These are phyloP conservation scores for Pestalotiopsis sp. DNA, from an alignment of 2,329 filamentous ascomycete genomes.

Conservation along the genomic window DNA sequence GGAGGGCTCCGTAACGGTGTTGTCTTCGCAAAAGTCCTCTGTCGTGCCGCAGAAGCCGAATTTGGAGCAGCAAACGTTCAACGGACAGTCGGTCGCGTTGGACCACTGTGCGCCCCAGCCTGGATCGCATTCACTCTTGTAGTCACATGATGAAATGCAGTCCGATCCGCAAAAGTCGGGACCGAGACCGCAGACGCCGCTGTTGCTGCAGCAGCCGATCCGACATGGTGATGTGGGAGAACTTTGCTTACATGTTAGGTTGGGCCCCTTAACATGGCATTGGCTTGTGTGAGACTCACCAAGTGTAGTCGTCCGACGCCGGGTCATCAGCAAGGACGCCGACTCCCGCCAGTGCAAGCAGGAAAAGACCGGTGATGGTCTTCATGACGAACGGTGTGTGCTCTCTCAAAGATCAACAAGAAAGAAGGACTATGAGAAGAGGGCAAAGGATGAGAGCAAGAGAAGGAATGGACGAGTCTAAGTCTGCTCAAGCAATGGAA, in stretches of 20 bases:
- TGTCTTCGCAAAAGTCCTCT: slow-evolving; percentile 15
- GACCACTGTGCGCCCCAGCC: not conserved
- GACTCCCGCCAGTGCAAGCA: not conserved
- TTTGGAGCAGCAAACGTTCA: slow-evolving; percentile 26
- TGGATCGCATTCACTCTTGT: not conserved
- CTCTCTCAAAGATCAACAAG: not conserved
- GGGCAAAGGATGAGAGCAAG: not conserved
- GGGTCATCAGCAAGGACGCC: not conserved
- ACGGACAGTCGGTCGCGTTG: not conserved
- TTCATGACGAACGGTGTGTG: not conserved
- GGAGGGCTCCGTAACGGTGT: not conserved
- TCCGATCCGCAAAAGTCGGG: not conserved
- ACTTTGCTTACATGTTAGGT: not conserved
- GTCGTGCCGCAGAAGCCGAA: slow-evolving; percentile 28
- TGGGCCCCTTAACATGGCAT: not conserved
- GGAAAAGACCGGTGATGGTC: not conserved
- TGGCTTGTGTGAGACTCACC: not conserved
- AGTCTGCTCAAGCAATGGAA: not conserved
- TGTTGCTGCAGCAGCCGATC: not conserved
- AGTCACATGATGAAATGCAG: not conserved
- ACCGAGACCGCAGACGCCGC: not conserved
- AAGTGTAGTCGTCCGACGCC: not conserved
- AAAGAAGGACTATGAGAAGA: not conserved
- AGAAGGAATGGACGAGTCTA: not conserved
- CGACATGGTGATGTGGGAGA: not conserved